Conservation (phyloP, 2,329 filamentous ascomycete genomes). For the Colletotrichum cuscutae region DNA sequence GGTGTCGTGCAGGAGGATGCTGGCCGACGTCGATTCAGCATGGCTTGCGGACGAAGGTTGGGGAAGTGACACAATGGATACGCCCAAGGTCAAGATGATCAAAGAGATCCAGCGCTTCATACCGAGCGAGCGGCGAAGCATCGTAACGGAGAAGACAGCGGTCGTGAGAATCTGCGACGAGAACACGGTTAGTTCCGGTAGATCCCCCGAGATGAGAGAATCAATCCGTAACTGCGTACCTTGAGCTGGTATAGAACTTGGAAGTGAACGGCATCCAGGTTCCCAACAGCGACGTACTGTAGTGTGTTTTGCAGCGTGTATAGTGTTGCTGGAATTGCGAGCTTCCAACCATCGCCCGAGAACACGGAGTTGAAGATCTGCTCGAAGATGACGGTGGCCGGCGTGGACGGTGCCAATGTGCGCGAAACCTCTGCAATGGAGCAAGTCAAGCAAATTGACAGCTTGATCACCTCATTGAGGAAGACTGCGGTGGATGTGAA, state of each 20-base stretch:
- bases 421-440: slow-evolving; percentile 88
- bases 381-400: slow-evolving; percentile 81
- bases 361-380: slow-evolving; percentile 86
- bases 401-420: slow-evolving; percentile 80
- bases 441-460: slow-evolving; percentile 86
- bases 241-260: slow-evolving; percentile 95
- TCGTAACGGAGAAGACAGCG: slow-evolving; percentile 83
- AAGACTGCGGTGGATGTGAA: slow-evolving; percentile 95
- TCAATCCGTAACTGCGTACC: slow-evolving; percentile 49
- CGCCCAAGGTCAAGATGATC: slow-evolving; percentile 81
- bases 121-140: slow-evolving; percentile 78
- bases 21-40: slow-evolving; percentile 61
- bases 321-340: slow-evolving; percentile 86
- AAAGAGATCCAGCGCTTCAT: slow-evolving; percentile 83
- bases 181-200: not conserved
- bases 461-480: slow-evolving; percentile 91
- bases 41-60: slow-evolving; percentile 43
- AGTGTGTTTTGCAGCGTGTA: slow-evolving; percentile 95
- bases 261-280: slow-evolving; percentile 91
- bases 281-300: slow-evolving; percentile 91
- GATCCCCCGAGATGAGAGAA: not conserved
- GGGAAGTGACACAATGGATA: slow-evolving; percentile 86
- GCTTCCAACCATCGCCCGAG: slow-evolving; percentile 91
- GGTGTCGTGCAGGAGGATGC: slow-evolving; percentile 72
- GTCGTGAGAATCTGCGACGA: slow-evolving; percentile 79